phyloP scores from a whole-genome alignment of 352 stramenopile genomes.

The Globisporangium paddicum region DNA sequence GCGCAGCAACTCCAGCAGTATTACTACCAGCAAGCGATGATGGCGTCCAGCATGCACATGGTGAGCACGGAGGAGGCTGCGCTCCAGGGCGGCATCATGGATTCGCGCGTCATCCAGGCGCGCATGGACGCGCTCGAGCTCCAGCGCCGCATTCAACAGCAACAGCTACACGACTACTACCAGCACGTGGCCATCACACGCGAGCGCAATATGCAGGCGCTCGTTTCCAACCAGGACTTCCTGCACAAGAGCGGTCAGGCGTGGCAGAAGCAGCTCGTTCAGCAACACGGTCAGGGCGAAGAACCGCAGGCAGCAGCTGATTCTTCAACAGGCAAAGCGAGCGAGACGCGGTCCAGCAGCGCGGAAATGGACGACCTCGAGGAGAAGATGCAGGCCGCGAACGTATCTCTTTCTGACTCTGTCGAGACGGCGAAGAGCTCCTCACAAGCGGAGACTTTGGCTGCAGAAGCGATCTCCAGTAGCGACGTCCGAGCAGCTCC shows the following conservation, averaged over 20 bases:
- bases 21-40: slow-evolving; percentile 60
- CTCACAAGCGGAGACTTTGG: not conserved
- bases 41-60: slow-evolving; percentile 29
- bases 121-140: slow-evolving; percentile 47
- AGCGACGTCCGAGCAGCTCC: not conserved
- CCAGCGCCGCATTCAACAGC: slow-evolving; percentile 35
- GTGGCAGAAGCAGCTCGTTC: slow-evolving; percentile 40
- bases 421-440: not conserved
- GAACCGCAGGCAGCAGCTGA: slow-evolving; percentile 4
- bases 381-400: slow-evolving; percentile 2
- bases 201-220: slow-evolving; percentile 47
- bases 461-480: not conserved
- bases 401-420: not conserved
- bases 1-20: slow-evolving; percentile 52
- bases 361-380: slow-evolving; percentile 1
- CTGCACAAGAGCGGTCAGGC: slow-evolving; percentile 27
- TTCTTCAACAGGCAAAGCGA: not conserved
- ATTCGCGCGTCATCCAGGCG: slow-evolving; percentile 58
- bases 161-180: slow-evolving; percentile 54
- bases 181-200: slow-evolving; percentile 36
- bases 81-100: slow-evolving; percentile 45
- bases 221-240: slow-evolving; percentile 45
- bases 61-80: slow-evolving; percentile 19
- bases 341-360: not conserved
- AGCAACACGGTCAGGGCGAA: slow-evolving; percentile 17